phyloP scores from a whole-genome alignment of 2,329 filamentous ascomycete species.

The Neopestalotiopsis clavispora region DNA sequence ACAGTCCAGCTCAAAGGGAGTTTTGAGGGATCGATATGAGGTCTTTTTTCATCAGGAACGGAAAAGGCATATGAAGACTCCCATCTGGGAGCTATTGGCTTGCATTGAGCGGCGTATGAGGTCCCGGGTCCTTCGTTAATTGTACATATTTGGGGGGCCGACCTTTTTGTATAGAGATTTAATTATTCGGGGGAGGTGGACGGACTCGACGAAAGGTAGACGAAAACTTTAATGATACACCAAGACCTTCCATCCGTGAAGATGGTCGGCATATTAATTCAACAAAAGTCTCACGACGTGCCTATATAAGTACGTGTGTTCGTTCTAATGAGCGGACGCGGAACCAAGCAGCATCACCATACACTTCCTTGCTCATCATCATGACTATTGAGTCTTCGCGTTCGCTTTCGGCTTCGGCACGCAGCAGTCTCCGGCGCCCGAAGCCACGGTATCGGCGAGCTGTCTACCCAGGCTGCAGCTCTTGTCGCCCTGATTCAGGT shows the following conservation, averaged over 20 bases:
- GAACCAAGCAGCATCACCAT: too few relatives aligned
- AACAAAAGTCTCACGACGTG: background rate
- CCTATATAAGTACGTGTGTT: background rate
- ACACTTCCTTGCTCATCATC: too few relatives aligned
- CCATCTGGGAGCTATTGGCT: background rate
- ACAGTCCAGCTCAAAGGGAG: background rate
- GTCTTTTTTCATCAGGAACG: background rate
- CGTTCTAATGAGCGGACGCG: background rate
- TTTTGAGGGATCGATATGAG: background rate
- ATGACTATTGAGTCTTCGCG: background rate
- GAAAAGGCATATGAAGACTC: background rate
- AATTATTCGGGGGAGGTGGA: conserved; percentile 7
- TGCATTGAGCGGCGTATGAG: conserved; percentile 11
- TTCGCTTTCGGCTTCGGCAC: conserved; percentile 45
- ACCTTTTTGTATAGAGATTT: conserved; percentile 26
- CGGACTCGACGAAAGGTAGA: conserved; percentile 25
- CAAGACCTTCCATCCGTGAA: background rate
- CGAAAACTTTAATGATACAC: conserved; percentile 21
- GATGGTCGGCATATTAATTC: background rate
- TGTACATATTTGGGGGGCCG: conserved; percentile 27
- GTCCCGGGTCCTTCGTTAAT: conserved; percentile 24
- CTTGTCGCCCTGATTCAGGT: conserved; percentile 18
- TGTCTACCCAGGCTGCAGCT: conserved; percentile 42
- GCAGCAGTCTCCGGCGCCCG: conserved; percentile 59
- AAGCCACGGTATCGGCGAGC: conserved; percentile 51